These are phyloP conservation scores for Trichoderma oligosporum DNA, from an alignment of 2,329 filamentous ascomycete genomes.

Conservation along the genomic window DNA sequence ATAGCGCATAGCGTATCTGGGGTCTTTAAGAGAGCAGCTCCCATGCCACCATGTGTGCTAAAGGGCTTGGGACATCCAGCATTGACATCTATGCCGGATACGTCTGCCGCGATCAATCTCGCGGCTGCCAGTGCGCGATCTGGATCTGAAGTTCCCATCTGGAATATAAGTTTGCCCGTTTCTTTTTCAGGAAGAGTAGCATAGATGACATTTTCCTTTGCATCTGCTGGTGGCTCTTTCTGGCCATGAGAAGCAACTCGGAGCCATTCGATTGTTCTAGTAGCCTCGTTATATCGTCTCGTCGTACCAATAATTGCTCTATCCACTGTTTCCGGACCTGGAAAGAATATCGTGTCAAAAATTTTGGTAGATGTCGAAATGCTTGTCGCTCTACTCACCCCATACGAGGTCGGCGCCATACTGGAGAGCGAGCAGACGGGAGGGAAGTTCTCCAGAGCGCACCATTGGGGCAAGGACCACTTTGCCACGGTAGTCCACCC, in stretches of 20 bases:
- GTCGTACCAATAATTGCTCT: constrained; percentile 84
- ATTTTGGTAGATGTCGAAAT: neutral
- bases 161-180: constrained; percentile 74
- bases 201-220: constrained; percentile 70
- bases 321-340: constrained; percentile 91
- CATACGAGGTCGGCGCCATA: constrained; percentile 97
- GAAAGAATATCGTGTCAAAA: neutral
- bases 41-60: constrained; percentile 91
- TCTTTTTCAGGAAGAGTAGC: constrained; percentile 77
- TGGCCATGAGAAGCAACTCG: constrained; percentile 68
- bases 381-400: constrained; percentile 53
- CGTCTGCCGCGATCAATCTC: constrained; percentile 77
- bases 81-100: constrained; percentile 93
- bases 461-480: constrained; percentile 97
- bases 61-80: constrained; percentile 98
- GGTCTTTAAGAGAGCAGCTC: constrained; percentile 79
- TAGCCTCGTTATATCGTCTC: constrained; percentile 69
- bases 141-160: constrained; percentile 84
- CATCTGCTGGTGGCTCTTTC: constrained; percentile 52
- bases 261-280: constrained; percentile 80
- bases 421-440: constrained; percentile 80
- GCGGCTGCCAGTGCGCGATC: constrained; percentile 80
- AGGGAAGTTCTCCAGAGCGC: constrained; percentile 91
- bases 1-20: constrained; percentile 83
- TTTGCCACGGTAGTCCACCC: constrained; percentile 91